Evolutionary conservation across 2,329 filamentous ascomycete species (phyloP), one percentile per base, ranked within the genome.

Genomic region (Arthrobotrys pseudoclavata): DNA sequence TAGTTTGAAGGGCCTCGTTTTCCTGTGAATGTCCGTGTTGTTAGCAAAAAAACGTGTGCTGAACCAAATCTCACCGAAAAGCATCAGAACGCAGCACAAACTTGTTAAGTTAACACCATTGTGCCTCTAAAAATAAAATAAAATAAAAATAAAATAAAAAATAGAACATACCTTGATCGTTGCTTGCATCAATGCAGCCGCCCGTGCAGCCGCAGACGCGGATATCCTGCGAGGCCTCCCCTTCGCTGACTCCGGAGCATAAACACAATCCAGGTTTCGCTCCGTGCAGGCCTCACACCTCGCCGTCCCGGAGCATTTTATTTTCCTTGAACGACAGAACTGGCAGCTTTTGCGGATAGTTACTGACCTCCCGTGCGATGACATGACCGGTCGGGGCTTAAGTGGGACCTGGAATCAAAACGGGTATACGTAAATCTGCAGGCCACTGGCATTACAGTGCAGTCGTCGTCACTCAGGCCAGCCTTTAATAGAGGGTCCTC

Each of bases 281-380:
- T 76, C 72, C 66, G 55, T 53, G 72, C 72, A 76, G 18, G 72
- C 72, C 52, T 76, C 72, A 61, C 72, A 76, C 66, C 72, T 76
- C 61, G 48, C 57, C 57, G 60, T 63, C 26, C 72, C 72, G 72
- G 72, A 76, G 72, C 72, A 76, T 70, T 67, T 76, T 26, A 76
- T 76, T 52, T 76, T 76, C 50, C 72, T 64, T 12, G 72, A 10
- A 15, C 72, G 72, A 63, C 72, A 76, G 60, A 76, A 76, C 52
- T 76, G 72, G 60, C 72, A 76, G 48, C 72, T 76, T 37, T 76
- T 76, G 60, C 72, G 72, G 50, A 76, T 76, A 18, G 57, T 45
- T 61, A 76, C 22, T 37, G 60, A 50, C 50, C 72, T 69, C 31
- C 67, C 67, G 60, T 76, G 72, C 26, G 72, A 70, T 40, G 72